These are phyloP conservation scores for Luvunga scandens DNA, from an alignment of 345 rosid species.

Conservation along the genomic window DNA sequence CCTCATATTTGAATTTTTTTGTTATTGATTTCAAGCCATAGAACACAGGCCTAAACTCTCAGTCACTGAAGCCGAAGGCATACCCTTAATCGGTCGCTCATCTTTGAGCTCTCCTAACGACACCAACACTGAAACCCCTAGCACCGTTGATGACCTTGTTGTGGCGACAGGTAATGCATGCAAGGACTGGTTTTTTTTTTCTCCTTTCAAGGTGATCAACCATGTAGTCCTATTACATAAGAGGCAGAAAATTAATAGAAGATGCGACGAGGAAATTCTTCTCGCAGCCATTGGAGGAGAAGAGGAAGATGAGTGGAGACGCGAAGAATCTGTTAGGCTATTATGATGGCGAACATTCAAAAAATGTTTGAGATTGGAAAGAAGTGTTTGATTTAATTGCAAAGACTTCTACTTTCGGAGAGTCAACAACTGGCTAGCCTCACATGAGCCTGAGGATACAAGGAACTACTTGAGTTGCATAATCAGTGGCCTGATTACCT, in stretches of 20 bases:
- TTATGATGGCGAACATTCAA: constrained; percentile 36
- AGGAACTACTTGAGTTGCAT: not conserved
- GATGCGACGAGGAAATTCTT: constrained; percentile 26
- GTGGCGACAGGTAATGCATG: constrained; percentile 30
- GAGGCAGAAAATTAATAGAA: constrained; percentile 12
- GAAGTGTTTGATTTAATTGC: constrained; percentile 30
- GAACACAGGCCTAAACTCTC: constrained; percentile 28
- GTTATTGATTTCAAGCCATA: not conserved
- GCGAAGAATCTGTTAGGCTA: constrained; percentile 30
- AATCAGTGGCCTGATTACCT: constrained; percentile 18
- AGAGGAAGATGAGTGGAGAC: constrained; percentile 29
- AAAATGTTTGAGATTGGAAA: constrained; percentile 54
- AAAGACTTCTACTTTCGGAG: not conserved
- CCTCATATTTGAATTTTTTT: no score
- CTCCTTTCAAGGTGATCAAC: constrained; percentile 44
- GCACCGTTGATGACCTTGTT: constrained; percentile 12
- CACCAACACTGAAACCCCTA: constrained; percentile 3
- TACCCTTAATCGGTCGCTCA: constrained; percentile 37
- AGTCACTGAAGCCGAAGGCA: constrained; percentile 23
- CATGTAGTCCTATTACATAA: constrained; percentile 34
- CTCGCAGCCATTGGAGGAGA: constrained; percentile 31
- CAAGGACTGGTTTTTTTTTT: constrained; percentile 34
- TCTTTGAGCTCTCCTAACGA: not conserved
- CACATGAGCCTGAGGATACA: constrained; percentile 16
- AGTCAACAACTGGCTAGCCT: not conserved